Percentiles rank a stretch among this genome's conserved stretches.
Evolutionary conservation across 768 basidiomycete species (phyloP).

Genomic region (Neoboletus brunneissimus): DNA sequence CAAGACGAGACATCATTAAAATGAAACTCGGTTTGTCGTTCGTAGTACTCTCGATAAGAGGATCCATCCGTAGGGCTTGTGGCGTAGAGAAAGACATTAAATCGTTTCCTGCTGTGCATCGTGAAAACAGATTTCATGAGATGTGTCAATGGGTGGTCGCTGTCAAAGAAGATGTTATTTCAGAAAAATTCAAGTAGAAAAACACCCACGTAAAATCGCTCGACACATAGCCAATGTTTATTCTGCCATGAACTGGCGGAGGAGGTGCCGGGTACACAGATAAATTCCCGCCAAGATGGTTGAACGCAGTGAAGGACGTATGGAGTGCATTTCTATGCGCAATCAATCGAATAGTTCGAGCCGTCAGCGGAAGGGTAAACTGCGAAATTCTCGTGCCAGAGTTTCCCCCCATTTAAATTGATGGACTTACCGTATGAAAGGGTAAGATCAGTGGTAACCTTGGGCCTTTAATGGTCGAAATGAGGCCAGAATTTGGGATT

Average conservation of each 20-base stretch:
- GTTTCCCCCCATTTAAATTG: background rate
- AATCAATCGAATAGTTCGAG: conserved; percentile 43
- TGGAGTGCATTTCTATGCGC: conserved; percentile 47
- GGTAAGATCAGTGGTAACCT: conserved; percentile 44
- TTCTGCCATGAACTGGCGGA: conserved; percentile 37
- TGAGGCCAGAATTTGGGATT: conserved; percentile 19
- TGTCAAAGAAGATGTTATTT: conserved; percentile 13
- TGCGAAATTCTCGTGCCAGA: conserved; percentile 15
- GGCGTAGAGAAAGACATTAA: conserved; percentile 47
- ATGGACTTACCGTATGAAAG: conserved; percentile 43
- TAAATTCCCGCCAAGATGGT: conserved; percentile 27
- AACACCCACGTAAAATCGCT: conserved; percentile 43
- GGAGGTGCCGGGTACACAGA: conserved; percentile 41
- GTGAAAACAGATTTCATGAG: conserved; percentile 51
- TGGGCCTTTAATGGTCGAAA: conserved; percentile 28
- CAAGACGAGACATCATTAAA: conserved; percentile 44
- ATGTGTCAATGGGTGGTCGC: conserved; percentile 51
- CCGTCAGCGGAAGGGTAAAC: conserved; percentile 46
- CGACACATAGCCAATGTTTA: conserved; percentile 50
- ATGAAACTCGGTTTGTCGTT: conserved; percentile 34
- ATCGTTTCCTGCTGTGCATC: conserved; percentile 39
- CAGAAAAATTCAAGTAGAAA: background rate
- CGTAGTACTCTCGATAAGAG: conserved; percentile 42
- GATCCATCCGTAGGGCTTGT: conserved; percentile 48
- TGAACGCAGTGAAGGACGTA: conserved; percentile 41